Base-by-base conservation (phyloP, 495 filamentous ascomycete genomes). In the Lineolata rhizophorae region DNA sequence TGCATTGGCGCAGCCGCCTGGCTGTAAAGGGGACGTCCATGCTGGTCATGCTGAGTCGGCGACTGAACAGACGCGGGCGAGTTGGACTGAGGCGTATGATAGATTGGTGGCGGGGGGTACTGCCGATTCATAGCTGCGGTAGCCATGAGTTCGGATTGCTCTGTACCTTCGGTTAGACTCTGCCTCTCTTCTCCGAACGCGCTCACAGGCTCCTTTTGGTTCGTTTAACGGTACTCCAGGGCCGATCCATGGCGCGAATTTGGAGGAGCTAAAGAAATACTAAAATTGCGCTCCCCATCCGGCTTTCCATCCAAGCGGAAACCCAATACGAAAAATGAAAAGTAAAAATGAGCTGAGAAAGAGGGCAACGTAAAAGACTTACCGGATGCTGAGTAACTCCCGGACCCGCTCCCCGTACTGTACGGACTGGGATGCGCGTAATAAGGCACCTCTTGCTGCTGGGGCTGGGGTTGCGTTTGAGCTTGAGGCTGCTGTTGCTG, bases 1-100 rank as follows among this genome's bases (percentile, higher is more conserved):
- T 70, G 70, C 38, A 80, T 56, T 56, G 80, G 77, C 40, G 76
- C 71, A 0, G 77, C 57, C 21, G 80, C 77, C 39, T 81, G 79
- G 11, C 67, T 71, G 51, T 92, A 95, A 39, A 94, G 61, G 39
- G 63, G 69, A 39, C 87, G 64, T 29, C 57, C 62, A 57, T 85
- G 79, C 39, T 81, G 84, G 41, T 97, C 87, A 44, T 91, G 81
- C 29, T 85, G 81, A n/a, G n/a, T n/a, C 3, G 78, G 74, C 12
- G 87, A 94, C 34, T 84, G 76, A 38, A 94, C 83, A 16, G 87
- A 93, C n/a, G 80, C 78, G 21, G 87, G 87, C 15, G 87, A 93
- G 52, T 82, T 90, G 17, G 83, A 92, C 57, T 93, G 82, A 11
- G 85, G 83, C 2, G 85, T 92, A 47, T 93, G 81, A 46, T 97